A percentile compares a stretch with the other conserved stretches of the same genome.
Conservation (phyloP, 331 rosid species). For the Saraca asoca region DNA sequence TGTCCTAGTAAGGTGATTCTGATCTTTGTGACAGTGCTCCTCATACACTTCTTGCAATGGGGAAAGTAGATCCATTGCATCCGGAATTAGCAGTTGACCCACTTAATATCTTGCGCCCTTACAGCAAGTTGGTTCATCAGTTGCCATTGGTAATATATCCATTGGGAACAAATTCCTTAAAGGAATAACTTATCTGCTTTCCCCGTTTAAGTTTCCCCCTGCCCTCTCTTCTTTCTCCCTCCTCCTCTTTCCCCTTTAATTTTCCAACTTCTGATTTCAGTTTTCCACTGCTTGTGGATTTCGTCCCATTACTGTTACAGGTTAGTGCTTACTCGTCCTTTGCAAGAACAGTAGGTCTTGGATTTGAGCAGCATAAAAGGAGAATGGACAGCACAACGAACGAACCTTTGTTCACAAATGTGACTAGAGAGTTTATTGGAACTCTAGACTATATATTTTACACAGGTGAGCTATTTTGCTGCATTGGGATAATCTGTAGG, state of each 20-base stretch:
- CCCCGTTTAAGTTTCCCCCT: background rate
- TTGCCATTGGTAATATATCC: constrained; percentile 74
- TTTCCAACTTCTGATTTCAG: constrained; percentile 2
- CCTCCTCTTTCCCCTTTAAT: background rate
- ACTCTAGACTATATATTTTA: constrained; percentile 96
- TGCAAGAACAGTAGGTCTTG: constrained; percentile 72
- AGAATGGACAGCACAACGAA: constrained; percentile 76
- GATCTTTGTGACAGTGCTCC: constrained; percentile 74
- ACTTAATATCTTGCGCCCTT: constrained; percentile 84
- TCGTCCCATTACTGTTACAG: constrained; percentile 43
- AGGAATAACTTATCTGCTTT: constrained; percentile 10
- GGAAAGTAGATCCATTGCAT: constrained; percentile 85
- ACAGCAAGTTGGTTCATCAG: constrained; percentile 85
- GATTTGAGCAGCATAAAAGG: constrained; percentile 81
- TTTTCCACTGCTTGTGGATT: constrained; percentile 25
- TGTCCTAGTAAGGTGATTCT: constrained; percentile 28
- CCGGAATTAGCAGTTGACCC: constrained; percentile 90
- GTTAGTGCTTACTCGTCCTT: constrained; percentile 95
- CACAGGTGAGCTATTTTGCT: constrained; percentile 62
- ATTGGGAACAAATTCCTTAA: constrained; percentile 6
- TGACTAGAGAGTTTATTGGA: constrained; percentile 96
- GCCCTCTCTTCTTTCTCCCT: no score
- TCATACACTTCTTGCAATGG: constrained; percentile 93
- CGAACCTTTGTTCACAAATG: constrained; percentile 92
- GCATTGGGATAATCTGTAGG: constrained; percentile 6